Conservation (phyloP, 352 stramenopile species). For the Globisporangium cederbergense region DNA sequence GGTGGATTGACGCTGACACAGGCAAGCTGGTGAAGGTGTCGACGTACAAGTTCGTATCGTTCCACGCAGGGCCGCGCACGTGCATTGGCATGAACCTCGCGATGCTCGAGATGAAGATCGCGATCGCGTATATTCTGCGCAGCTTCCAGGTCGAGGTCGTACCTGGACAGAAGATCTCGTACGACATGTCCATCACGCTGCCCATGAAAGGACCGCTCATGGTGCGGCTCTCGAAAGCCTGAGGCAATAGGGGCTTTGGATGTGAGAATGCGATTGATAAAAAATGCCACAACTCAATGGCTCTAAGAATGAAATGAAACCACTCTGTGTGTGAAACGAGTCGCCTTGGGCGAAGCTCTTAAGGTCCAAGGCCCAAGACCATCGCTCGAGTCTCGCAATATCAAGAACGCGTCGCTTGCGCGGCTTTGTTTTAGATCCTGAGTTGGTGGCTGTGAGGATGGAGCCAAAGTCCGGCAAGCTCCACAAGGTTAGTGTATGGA, state of each 20-base stretch:
- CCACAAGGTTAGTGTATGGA: slow-evolving; percentile 35
- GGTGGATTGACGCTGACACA: slow-evolving; percentile 47
- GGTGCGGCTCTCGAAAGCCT: not conserved
- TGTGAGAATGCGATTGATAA: not conserved
- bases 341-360: not conserved
- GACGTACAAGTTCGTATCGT: slow-evolving; percentile 46
- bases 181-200: slow-evolving; percentile 22
- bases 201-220: slow-evolving; percentile 16
- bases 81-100: slow-evolving; percentile 55
- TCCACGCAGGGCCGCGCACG: slow-evolving; percentile 47
- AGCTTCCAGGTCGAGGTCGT: slow-evolving; percentile 30
- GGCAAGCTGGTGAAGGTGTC: slow-evolving; percentile 28
- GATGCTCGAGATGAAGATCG: slow-evolving; percentile 46
- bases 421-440: not conserved
- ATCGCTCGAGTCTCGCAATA: too few relatives aligned
- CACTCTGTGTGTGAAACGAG: not conserved
- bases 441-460: slow-evolving; percentile 14
- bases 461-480: slow-evolving; percentile 69
- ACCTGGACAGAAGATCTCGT: slow-evolving; percentile 13
- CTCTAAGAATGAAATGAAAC: slow-evolving; percentile 7
- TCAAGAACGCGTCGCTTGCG: too few relatives aligned
- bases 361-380: not conserved
- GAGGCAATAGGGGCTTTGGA: not conserved
- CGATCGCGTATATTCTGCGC: slow-evolving; percentile 27
- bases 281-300: not conserved